phyloP scores from a whole-genome alignment of 129 eudicot genomes.

The Tagetes patula region DNA sequence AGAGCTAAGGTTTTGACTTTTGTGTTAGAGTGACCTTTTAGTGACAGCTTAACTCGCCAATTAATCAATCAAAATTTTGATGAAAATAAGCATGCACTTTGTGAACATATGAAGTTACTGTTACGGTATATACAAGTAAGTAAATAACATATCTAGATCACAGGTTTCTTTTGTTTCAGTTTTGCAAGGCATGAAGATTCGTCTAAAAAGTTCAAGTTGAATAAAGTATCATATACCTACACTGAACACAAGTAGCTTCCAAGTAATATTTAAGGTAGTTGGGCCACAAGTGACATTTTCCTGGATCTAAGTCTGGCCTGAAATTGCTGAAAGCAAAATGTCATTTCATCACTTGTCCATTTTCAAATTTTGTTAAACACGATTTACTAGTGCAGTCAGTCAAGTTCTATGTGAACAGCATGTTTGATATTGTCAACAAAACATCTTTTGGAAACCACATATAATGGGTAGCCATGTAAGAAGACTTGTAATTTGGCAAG shows the following conservation, averaged over 20 bases:
- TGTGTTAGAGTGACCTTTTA: neutral
- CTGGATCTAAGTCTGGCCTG: neutral
- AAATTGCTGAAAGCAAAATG: conserved; percentile 3
- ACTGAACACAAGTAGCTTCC: neutral
- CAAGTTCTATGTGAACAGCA: neutral
- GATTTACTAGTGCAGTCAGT: neutral
- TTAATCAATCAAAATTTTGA: neutral
- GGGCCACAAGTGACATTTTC: neutral
- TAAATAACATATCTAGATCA: neutral
- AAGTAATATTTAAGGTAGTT: neutral
- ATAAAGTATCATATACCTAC: neutral
- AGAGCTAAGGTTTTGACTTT: neutral
- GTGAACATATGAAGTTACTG: neutral
- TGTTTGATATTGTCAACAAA: neutral
- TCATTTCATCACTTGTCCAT: neutral
- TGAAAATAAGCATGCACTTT: neutral
- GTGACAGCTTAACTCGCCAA: neutral
- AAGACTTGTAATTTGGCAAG: neutral
- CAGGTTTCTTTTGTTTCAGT: neutral
- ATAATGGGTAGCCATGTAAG: neutral
- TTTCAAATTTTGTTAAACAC: neutral
- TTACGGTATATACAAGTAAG: neutral
- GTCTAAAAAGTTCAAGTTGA: neutral
- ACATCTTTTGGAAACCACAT: conserved; percentile 12
- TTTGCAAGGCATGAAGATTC: neutral